These are phyloP conservation scores for Eucalyptus marginata DNA, from an alignment of 345 rosid genomes.

Conservation along the genomic window DNA sequence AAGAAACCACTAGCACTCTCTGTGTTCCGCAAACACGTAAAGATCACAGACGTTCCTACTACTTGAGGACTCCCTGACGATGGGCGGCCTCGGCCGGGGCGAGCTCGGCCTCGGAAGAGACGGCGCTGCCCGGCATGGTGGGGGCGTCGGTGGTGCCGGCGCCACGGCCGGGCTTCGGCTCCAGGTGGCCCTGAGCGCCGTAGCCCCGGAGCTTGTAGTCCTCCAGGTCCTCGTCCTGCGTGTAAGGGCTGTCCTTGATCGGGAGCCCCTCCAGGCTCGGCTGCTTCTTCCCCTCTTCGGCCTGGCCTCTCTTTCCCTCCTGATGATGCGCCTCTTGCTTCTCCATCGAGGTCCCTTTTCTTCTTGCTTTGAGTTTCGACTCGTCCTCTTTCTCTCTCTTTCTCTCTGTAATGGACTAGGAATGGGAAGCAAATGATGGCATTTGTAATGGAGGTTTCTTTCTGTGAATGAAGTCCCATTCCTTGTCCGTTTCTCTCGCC, in stretches of 20 bases:
- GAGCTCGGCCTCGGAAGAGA: constrained; percentile 2
- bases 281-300: background rate
- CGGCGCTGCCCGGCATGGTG: constrained; percentile 33
- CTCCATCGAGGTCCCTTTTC: background rate
- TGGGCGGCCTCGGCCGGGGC: constrained; percentile 1
- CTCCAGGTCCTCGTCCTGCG: constrained; percentile 22
- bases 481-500: background rate
- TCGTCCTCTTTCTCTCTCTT: background rate
- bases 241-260: constrained; percentile 22
- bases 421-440: background rate
- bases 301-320: background rate
- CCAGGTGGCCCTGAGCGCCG: constrained; percentile 47
- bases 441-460: background rate
- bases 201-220: constrained; percentile 42
- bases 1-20: background rate
- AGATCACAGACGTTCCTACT: background rate
- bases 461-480: background rate
- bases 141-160: constrained; percentile 72
- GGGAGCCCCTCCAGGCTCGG: constrained; percentile 7
- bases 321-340: background rate
- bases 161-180: constrained; percentile 41
- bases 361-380: background rate
- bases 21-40: background rate
- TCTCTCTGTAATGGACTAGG: background rate
- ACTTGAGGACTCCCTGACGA: constrained; percentile 8